phyloP scores from a whole-genome alignment of 768 basidiomycete genomes.

The Leccinum olivaceopallidum region DNA sequence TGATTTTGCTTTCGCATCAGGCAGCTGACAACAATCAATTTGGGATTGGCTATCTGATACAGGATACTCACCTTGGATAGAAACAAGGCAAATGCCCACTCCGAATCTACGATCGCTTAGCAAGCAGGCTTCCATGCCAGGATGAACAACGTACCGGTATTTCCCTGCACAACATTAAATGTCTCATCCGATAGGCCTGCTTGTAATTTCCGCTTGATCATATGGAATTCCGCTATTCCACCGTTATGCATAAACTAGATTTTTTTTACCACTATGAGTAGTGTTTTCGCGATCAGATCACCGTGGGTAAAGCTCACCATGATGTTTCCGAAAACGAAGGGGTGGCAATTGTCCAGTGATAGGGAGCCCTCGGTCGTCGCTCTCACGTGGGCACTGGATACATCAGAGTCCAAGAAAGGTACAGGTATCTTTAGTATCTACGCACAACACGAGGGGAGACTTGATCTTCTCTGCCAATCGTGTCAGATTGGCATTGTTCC shows the following conservation, averaged over 20 bases:
- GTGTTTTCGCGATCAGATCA: background rate
- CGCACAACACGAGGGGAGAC: conserved; percentile 91
- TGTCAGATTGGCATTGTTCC: conserved; percentile 95
- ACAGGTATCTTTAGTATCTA: conserved; percentile 11
- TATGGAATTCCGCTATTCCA: conserved; percentile 80
- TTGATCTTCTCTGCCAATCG: conserved; percentile 97
- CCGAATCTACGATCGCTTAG: conserved; percentile 63
- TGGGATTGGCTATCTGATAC: background rate
- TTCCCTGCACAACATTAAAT: conserved; percentile 87
- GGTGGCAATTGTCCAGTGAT: conserved; percentile 94
- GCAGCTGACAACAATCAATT: conserved; percentile 51
- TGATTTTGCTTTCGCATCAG: conserved; percentile 70
- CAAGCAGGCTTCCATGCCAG: background rate
- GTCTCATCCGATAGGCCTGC: conserved; percentile 75
- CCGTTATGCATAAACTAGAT: conserved; percentile 96
- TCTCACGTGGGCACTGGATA: conserved; percentile 79
- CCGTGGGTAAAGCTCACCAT: conserved; percentile 57
- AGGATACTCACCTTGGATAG: conserved; percentile 64
- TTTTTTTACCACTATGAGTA: background rate
- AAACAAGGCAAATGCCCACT: conserved; percentile 96
- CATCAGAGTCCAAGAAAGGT: conserved; percentile 1
- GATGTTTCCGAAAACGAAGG: conserved; percentile 87
- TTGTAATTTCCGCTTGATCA: conserved; percentile 82
- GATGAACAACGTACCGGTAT: conserved; percentile 63
- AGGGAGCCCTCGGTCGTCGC: conserved; percentile 91